These are phyloP conservation scores for Chalciporus pseudorubinellus DNA, from an alignment of 768 basidiomycete species.

Conservation along the genomic window DNA sequence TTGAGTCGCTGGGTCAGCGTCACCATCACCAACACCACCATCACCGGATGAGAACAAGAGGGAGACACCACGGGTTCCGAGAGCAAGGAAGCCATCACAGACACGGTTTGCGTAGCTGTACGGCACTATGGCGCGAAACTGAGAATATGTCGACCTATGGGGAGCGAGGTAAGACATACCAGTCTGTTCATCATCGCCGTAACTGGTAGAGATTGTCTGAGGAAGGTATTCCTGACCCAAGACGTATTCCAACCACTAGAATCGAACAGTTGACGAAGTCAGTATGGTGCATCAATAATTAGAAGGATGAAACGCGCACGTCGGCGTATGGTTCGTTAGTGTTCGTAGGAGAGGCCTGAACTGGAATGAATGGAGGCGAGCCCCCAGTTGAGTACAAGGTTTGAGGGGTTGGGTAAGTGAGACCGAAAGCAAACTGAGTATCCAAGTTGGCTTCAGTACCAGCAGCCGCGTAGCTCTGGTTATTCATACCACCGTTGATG, in stretches of 20 bases:
- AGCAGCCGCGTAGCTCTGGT: slow-evolving; percentile 50
- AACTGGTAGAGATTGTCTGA: slow-evolving; percentile 67
- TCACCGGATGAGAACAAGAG: slow-evolving; percentile 68
- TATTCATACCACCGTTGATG: slow-evolving; percentile 59
- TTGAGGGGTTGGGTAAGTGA: slow-evolving; percentile 58
- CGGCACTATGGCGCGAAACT: slow-evolving; percentile 43
- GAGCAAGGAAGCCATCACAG: slow-evolving; percentile 60
- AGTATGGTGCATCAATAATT: background rate
- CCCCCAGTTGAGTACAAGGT: slow-evolving; percentile 66
- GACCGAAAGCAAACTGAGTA: slow-evolving; percentile 63
- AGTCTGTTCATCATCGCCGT: slow-evolving; percentile 71
- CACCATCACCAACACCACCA: slow-evolving; percentile 63
- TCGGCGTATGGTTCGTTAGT: slow-evolving; percentile 50
- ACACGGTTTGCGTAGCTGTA: slow-evolving; percentile 52
- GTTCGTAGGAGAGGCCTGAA: slow-evolving; percentile 37
- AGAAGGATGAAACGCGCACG: slow-evolving; percentile 27
- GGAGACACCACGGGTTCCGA: slow-evolving; percentile 67
- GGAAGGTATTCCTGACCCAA: slow-evolving; percentile 45
- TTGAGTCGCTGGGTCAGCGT: slow-evolving; percentile 50
- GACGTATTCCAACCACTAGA: slow-evolving; percentile 64
- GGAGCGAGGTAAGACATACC: slow-evolving; percentile 35
- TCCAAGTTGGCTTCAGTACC: slow-evolving; percentile 69
- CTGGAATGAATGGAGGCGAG: slow-evolving; percentile 55
- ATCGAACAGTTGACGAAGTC: slow-evolving; percentile 3
- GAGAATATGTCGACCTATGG: background rate